These are phyloP conservation scores for Phyllosticta citriasiana DNA, from an alignment of 2,329 filamentous ascomycete genomes.

Conservation along the genomic window DNA sequence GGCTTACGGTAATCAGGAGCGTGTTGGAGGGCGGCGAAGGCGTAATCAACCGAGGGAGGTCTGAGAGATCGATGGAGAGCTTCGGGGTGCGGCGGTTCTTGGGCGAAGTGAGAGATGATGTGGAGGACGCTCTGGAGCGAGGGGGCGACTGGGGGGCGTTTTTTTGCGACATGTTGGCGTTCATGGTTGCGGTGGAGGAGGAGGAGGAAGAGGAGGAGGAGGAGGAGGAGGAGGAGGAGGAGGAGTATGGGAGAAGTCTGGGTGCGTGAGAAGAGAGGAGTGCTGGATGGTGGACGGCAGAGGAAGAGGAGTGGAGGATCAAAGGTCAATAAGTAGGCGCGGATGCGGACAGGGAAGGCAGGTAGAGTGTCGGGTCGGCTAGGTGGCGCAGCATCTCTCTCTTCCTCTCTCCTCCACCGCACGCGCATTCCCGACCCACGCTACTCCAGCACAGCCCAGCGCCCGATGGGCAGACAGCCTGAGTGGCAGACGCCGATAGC, in stretches of 20 bases:
- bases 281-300: not conserved
- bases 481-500: not conserved
- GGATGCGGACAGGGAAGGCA: not conserved
- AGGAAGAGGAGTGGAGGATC: not conserved
- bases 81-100: conserved; percentile 28
- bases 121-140: conserved; percentile 6
- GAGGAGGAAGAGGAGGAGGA: not conserved
- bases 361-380: not conserved
- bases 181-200: not conserved
- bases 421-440: not conserved
- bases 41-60: conserved; percentile 56
- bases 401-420: not conserved
- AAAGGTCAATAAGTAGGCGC: not conserved
- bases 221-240: not conserved
- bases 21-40: conserved; percentile 76
- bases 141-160: conserved; percentile 4
- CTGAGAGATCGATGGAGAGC: conserved; percentile 64
- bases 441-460: not conserved
- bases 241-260: not conserved
- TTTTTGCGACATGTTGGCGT: conserved; percentile 17
- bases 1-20: conserved; percentile 59
- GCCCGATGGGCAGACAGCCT: not conserved
- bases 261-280: no score
- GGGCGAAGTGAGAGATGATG: conserved; percentile 19
- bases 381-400: not conserved